phyloP scores from a whole-genome alignment of 1,284 basidiomycete genomes.

The Lentinula novae-zelandiae region DNA sequence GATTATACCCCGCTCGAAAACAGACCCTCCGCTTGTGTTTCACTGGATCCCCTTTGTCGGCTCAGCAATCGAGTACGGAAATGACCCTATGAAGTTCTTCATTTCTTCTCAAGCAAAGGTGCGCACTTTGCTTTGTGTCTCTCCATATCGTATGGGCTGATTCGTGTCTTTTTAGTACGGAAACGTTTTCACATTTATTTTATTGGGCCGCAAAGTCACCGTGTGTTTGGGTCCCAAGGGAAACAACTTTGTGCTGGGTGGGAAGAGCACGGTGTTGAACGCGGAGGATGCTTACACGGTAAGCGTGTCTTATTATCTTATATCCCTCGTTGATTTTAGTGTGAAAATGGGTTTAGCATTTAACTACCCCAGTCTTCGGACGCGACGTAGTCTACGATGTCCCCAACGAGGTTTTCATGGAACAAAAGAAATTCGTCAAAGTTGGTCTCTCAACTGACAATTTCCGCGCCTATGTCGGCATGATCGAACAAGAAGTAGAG shows the following conservation, averaged over 20 bases:
- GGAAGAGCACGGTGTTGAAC: conserved; percentile 88
- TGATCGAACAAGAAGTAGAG: conserved; percentile 86
- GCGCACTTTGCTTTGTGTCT: conserved; percentile 18
- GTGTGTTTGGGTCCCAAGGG: conserved; percentile 92
- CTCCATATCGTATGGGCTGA: background rate
- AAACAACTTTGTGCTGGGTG: conserved; percentile 93
- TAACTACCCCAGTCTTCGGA: conserved; percentile 93
- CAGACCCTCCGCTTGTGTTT: conserved; percentile 76
- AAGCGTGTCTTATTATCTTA: conserved; percentile 21
- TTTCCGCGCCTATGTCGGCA: conserved; percentile 85
- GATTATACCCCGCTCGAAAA: conserved; percentile 51
- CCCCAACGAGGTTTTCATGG: conserved; percentile 97
- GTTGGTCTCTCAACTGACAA: conserved; percentile 92
- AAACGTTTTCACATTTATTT: conserved; percentile 89
- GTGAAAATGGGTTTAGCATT: conserved; percentile 46
- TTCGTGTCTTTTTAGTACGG: conserved; percentile 43
- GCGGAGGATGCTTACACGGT: conserved; percentile 98
- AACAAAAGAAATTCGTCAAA: conserved; percentile 98
- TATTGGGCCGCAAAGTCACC: conserved; percentile 88
- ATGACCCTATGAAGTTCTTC: conserved; percentile 82
- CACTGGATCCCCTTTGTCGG: conserved; percentile 81
- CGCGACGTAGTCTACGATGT: conserved; percentile 98
- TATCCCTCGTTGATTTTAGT: conserved; percentile 11
- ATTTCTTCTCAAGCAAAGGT: conserved; percentile 82
- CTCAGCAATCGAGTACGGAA: conserved; percentile 74